Conservation (phyloP, 2,329 filamentous ascomycete genomes). For the Monosporascus ibericus region DNA sequence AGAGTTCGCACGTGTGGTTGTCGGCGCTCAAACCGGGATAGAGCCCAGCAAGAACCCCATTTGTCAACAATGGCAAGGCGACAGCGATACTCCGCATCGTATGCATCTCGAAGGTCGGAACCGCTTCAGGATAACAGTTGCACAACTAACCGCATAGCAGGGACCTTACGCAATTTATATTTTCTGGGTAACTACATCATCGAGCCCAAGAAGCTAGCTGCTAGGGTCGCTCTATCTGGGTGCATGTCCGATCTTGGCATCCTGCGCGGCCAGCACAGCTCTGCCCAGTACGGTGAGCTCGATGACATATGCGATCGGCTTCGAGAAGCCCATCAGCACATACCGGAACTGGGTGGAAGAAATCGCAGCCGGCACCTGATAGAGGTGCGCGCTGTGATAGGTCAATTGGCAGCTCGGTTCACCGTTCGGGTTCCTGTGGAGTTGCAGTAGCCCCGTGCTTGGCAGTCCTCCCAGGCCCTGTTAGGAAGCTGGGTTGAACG, state of each 20-base stretch:
- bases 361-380: conserved; percentile 14
- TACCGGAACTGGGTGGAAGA: neutral
- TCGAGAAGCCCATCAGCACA: neutral
- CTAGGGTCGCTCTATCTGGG: too few species aligned
- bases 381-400: conserved; percentile 17
- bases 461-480: neutral
- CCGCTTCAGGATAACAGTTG: neutral
- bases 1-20: conserved; percentile 52
- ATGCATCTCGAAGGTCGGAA: conserved; percentile 14
- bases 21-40: conserved; percentile 39
- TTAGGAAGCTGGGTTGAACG: neutral
- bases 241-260: neutral
- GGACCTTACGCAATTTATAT: neutral
- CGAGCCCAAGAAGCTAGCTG: neutral
- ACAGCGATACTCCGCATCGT: conserved; percentile 7
- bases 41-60: conserved; percentile 28
- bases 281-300: neutral
- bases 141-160: neutral
- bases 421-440: conserved; percentile 1
- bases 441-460: neutral
- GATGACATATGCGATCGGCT: neutral
- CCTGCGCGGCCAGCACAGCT: neutral
- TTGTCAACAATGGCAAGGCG: conserved; percentile 22
- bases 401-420: conserved; percentile 7
- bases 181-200: neutral